phyloP scores from a whole-genome alignment of 441 rosid species.

The Euphorbia schlechtendalii region DNA sequence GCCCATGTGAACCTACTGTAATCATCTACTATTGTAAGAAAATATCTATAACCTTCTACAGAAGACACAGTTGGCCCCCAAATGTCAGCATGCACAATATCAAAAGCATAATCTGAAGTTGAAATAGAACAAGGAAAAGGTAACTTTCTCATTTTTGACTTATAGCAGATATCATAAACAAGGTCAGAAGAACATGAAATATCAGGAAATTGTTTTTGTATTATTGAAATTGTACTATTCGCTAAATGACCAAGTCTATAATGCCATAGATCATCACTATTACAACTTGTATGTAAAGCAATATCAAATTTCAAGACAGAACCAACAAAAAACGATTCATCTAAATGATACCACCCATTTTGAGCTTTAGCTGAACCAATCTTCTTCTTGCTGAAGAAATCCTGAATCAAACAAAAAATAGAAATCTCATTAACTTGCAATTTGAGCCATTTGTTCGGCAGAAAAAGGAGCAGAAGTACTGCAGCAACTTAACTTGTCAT shows the following conservation, averaged over 20 bases:
- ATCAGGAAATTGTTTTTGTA: neutral
- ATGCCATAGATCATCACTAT: neutral
- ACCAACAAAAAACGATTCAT: neutral
- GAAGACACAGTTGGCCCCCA: neutral
- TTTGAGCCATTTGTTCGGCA: too few species aligned
- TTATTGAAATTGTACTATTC: neutral
- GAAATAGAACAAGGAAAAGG: neutral
- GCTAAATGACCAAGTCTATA: neutral
- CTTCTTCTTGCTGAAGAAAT: neutral
- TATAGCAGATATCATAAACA: neutral
- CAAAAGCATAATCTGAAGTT: neutral
- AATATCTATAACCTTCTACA: neutral
- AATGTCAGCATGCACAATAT: neutral
- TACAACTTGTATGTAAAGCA: too few species aligned
- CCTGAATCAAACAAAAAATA: neutral
- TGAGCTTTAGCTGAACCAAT: neutral
- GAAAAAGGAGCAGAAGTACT: too few species aligned
- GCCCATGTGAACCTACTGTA: neutral
- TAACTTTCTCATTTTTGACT: neutral
- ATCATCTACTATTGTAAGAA: neutral
- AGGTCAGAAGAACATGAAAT: neutral
- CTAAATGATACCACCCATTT: neutral
- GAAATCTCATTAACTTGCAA: neutral
- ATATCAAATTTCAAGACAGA: too few species aligned
- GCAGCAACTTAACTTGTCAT: too few species aligned